Evolutionary conservation across 371 early-diverging fungal genomes (phyloP), one percentile per base, ranked within the genome.

Genomic region (Gilbertella persicaria): DNA sequence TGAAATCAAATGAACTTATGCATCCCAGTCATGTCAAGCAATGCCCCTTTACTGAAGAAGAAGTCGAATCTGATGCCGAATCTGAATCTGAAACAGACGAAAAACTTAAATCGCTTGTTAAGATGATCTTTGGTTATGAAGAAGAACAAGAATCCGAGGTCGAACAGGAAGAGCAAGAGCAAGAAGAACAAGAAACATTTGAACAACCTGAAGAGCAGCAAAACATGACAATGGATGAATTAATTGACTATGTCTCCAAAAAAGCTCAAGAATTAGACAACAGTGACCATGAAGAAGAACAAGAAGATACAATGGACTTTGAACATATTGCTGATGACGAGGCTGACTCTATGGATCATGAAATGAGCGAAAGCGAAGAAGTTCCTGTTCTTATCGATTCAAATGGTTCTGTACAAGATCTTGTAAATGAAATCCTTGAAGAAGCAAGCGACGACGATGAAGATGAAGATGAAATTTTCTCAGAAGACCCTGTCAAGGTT

Each of bases 401-500:
- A 5, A 21, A 48, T 20, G 37, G 40, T 19, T 35, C 45, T 10
- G 45, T 52, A 10, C n/a, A 48, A 5, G 20, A 30, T 8, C 23
- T 55, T 2, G 52, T 61, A 2, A 23, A 47, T 23, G 47, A 50
- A 5, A 43, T 58, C 1, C 8, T 42, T 0, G 45, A 46, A 4
- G 28, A 36, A 8, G 8, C 28, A 2, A 30, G 37, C 3, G 13
- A 40, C 0, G 16, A 56, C 10, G 37, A 53, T 4, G 4, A 4
- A 12, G 21, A 14, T 7, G 33, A 45, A 35, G 20, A 54, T 8
- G 13, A 14, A 3, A 50, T 53, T 16, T 37, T 41, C 6, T 25
- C 42, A 25, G 58, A 63, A 53, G 54, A 60, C 19, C 49, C 64
- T 5, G 53, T 50, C 26, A 58, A 52, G 35, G 39, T 57, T 26